Percentiles rank a stretch among this genome's conserved stretches.
Evolutionary conservation across 257 asterid species (phyloP).

Genomic region (Solanum pennellii): DNA sequence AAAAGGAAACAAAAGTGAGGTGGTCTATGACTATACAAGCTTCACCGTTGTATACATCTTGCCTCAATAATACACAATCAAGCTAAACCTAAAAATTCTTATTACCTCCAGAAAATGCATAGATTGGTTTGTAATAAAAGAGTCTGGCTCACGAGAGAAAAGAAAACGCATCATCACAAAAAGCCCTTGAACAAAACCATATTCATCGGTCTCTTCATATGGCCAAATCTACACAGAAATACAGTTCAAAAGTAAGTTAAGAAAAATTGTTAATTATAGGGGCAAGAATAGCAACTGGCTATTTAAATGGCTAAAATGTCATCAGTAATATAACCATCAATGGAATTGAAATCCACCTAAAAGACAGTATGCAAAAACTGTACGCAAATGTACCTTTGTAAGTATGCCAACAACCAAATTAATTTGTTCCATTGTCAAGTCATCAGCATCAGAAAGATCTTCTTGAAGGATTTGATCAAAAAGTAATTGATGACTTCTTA

Average conservation of each 20-base stretch:
- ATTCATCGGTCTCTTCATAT: slow-evolving; percentile 76
- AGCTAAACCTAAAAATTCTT: background rate
- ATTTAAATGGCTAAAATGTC: background rate
- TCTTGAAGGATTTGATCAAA: slow-evolving; percentile 84
- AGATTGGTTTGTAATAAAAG: slow-evolving; percentile 38
- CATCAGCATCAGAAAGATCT: slow-evolving; percentile 69
- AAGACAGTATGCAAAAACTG: background rate
- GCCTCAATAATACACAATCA: background rate
- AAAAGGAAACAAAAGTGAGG: background rate
- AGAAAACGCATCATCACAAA: slow-evolving; percentile 64
- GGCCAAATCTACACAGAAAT: slow-evolving; percentile 70
- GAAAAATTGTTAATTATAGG: background rate
- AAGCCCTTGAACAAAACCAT: slow-evolving; percentile 86
- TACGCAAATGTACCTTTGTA: slow-evolving; percentile 47
- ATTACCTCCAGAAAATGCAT: slow-evolving; percentile 53
- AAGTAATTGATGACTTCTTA: slow-evolving; percentile 64
- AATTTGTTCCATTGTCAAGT: slow-evolving; percentile 60
- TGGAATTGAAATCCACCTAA: background rate
- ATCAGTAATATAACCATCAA: background rate
- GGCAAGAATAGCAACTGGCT: background rate
- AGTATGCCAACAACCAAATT: slow-evolving; percentile 75
- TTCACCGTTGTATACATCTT: background rate
- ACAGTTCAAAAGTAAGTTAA: slow-evolving; percentile 7
- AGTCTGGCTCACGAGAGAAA: slow-evolving; percentile 51
- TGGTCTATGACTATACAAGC: background rate